Conservation (phyloP, 2,329 filamentous ascomycete genomes). For the Arthrinium puccinioides region DNA sequence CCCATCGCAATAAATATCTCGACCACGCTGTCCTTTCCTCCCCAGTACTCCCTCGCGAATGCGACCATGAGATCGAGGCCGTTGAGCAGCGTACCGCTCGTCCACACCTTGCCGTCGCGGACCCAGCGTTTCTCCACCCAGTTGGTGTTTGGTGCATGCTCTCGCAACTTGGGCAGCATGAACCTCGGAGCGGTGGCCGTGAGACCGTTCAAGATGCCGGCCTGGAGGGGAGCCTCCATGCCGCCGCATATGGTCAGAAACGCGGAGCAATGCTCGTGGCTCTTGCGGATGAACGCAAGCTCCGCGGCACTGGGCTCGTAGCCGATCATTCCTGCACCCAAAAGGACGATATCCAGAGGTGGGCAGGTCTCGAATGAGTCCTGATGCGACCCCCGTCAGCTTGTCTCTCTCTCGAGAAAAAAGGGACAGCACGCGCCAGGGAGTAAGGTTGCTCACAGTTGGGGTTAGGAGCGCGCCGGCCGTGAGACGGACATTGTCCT, state of each 20-base stretch:
- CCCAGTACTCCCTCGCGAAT: slow-evolving; percentile 23
- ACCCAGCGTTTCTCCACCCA: slow-evolving; percentile 32
- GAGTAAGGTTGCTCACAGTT: slow-evolving; percentile 15
- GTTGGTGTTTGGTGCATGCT: slow-evolving; percentile 18
- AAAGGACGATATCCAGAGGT: slow-evolving; percentile 31
- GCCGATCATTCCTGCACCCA: slow-evolving; percentile 24
- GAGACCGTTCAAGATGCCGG: slow-evolving; percentile 29
- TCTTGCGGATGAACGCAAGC: slow-evolving; percentile 27
- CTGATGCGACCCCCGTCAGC: slow-evolving; percentile 12
- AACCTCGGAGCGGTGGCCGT: slow-evolving; percentile 27
- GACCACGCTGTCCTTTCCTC: slow-evolving; percentile 13
- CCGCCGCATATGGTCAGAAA: slow-evolving; percentile 34
- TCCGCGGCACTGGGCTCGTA: slow-evolving; percentile 26
- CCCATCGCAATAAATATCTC: slow-evolving; percentile 11
- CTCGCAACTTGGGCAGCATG: slow-evolving; percentile 17
- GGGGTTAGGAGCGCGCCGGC: slow-evolving; percentile 19
- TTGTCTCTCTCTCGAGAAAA: not conserved
- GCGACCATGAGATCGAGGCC: slow-evolving; percentile 25
- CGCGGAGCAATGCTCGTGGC: slow-evolving; percentile 24
- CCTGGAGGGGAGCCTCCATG: slow-evolving; percentile 20
- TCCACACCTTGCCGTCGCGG: slow-evolving; percentile 29
- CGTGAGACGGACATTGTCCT: slow-evolving; percentile 12
- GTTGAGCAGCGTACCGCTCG: slow-evolving; percentile 25
- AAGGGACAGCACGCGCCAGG: not conserved
- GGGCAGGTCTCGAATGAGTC: slow-evolving; percentile 32